Conservation (phyloP, 2,329 filamentous ascomycete species). For the Stagonosporopsis rhizophila region DNA sequence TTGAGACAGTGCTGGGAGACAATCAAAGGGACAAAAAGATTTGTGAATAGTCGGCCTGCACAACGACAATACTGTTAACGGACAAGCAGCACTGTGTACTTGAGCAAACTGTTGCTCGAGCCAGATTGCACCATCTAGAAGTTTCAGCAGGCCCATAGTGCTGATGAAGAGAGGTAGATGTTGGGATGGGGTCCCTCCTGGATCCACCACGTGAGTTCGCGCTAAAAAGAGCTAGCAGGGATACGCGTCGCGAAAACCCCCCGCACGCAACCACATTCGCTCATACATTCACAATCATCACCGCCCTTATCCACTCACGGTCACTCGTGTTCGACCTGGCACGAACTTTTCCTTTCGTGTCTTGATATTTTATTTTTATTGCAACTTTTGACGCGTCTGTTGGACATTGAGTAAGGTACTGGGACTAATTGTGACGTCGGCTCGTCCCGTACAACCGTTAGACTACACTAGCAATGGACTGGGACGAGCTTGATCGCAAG, state of each 20-base stretch:
- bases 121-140: no score
- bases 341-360: background rate
- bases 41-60: background rate
- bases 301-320: background rate
- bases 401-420: no score
- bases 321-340: background rate
- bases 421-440: background rate
- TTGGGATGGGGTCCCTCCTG: background rate
- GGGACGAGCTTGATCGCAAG: constrained; percentile 30
- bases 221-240: background rate
- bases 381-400: background rate
- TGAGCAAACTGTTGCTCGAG: no score
- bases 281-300: background rate
- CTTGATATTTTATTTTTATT: no score
- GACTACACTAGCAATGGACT: constrained; percentile 22
- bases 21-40: background rate
- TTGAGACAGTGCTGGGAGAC: background rate
- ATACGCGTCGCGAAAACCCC: constrained; percentile 1
- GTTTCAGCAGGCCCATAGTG: no score
- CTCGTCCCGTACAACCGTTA: background rate
- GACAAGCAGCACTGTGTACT: background rate
- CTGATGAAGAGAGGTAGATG: no score
- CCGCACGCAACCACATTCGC: background rate
- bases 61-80: background rate
- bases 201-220: background rate